phyloP scores from a whole-genome alignment of 2,329 filamentous ascomycete species.

The Fonsecaea multimorphosa region DNA sequence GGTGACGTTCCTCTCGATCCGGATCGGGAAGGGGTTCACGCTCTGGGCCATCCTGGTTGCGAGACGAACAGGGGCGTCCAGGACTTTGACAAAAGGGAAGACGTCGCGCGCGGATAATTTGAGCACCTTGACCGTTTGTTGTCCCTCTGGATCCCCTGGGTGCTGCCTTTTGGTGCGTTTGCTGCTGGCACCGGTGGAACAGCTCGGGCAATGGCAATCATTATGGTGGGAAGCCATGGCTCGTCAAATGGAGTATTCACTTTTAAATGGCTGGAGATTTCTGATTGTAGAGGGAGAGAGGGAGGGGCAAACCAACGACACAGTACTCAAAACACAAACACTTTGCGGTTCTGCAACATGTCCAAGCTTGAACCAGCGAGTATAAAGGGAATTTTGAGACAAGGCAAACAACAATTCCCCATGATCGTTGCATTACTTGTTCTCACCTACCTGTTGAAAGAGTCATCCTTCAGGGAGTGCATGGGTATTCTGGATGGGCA shows the following conservation, averaged over 20 bases:
- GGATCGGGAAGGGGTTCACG: background rate
- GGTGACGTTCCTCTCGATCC: constrained; percentile 1
- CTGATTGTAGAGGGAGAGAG: background rate
- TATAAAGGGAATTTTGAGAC: constrained; percentile 11
- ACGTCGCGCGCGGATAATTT: constrained; percentile 8
- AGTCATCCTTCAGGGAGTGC: background rate
- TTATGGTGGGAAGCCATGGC: constrained; percentile 12
- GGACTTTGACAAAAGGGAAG: constrained; percentile 1
- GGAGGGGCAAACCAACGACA: background rate
- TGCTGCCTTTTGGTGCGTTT: constrained; percentile 16
- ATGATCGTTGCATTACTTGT: constrained; percentile 3
- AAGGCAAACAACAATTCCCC: constrained; percentile 5
- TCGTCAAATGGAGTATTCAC: background rate
- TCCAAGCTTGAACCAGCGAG: background rate
- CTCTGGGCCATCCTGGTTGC: background rate
- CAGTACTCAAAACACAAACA: background rate
- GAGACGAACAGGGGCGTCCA: constrained; percentile 2
- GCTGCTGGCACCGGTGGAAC: constrained; percentile 18
- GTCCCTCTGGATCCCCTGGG: background rate
- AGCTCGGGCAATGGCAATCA: constrained; percentile 16
- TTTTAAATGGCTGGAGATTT: constrained; percentile 4
- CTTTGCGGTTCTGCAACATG: constrained; percentile 1
- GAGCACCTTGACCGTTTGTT: constrained; percentile 16
- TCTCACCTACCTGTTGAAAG: background rate
- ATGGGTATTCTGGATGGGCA: constrained; percentile 8